These are phyloP conservation scores for Herpetomonas tarakana DNA, from an alignment of 208 protist species.

Conservation along the genomic window DNA sequence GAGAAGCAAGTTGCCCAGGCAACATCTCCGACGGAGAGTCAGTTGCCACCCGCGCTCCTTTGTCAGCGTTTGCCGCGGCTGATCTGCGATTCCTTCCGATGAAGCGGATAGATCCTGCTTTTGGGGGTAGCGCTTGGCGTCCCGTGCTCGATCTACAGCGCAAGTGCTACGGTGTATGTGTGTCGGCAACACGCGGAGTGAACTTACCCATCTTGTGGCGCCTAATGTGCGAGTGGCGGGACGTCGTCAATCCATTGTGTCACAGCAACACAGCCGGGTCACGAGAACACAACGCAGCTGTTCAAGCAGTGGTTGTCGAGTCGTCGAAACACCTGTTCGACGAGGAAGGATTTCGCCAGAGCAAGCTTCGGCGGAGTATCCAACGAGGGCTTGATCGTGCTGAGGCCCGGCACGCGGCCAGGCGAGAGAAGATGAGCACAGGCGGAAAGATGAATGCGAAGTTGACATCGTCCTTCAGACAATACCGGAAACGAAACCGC, in stretches of 20 bases:
- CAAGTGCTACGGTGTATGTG: conserved; percentile 70
- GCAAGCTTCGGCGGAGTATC: conserved; percentile 35
- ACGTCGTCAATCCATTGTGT: conserved; percentile 37
- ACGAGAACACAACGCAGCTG: conserved; percentile 51
- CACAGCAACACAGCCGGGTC: conserved; percentile 37
- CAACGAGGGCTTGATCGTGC: conserved; percentile 44
- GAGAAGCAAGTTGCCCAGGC: too few relatives aligned
- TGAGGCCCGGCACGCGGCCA: conserved; percentile 11
- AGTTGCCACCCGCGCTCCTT: background rate
- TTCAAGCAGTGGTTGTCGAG: conserved; percentile 83
- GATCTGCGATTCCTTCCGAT: conserved; percentile 52
- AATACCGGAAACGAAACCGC: conserved; percentile 51
- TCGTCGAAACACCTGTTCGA: conserved; percentile 90
- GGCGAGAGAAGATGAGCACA: conserved; percentile 39
- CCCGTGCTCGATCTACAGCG: conserved; percentile 69
- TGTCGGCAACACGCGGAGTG: conserved; percentile 53
- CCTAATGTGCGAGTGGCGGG: conserved; percentile 46
- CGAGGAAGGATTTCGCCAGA: conserved; percentile 80
- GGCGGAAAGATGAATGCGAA: conserved; percentile 31
- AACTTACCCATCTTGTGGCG: conserved; percentile 68
- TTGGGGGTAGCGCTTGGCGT: conserved; percentile 53
- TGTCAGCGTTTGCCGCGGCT: too few relatives aligned
- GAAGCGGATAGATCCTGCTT: conserved; percentile 63
- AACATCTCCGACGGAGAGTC: background rate
- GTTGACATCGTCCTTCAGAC: conserved; percentile 23